phyloP scores from a whole-genome alignment of 768 basidiomycete genomes.

The Auriscalpium vulgare region DNA sequence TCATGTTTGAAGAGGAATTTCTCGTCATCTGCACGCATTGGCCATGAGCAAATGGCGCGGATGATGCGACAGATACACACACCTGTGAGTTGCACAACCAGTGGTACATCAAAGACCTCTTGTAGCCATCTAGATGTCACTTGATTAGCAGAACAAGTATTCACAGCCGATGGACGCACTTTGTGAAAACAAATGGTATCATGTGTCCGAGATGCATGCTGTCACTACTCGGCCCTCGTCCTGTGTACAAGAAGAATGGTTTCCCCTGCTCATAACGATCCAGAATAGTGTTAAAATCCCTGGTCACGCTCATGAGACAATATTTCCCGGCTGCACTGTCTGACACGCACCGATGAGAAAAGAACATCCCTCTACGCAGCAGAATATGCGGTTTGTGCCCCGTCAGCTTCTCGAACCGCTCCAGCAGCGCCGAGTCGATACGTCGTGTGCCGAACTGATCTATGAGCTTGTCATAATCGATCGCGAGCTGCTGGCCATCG shows the following conservation, averaged over 20 bases:
- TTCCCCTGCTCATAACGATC: conserved; percentile 95
- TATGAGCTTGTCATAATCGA: conserved; percentile 95
- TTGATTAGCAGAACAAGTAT: neutral
- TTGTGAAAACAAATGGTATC: conserved; percentile 96
- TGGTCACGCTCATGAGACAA: conserved; percentile 21
- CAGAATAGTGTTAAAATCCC: conserved; percentile 88
- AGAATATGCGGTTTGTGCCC: conserved; percentile 84
- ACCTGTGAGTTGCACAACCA: conserved; percentile 96
- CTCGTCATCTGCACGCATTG: conserved; percentile 74
- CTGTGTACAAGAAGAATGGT: conserved; percentile 97
- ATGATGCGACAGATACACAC: conserved; percentile 10
- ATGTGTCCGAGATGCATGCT: conserved; percentile 98
- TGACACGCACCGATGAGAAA: conserved; percentile 80
- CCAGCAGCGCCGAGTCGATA: conserved; percentile 68
- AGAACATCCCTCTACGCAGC: conserved; percentile 89
- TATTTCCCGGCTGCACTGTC: too few relatives aligned
- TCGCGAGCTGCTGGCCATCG: conserved; percentile 87
- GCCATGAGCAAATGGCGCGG: neutral
- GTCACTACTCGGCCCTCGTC: conserved; percentile 91
- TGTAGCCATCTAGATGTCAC: conserved; percentile 74
- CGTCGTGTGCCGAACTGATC: conserved; percentile 88
- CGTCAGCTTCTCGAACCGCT: conserved; percentile 86
- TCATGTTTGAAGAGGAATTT: conserved; percentile 98
- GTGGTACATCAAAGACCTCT: conserved; percentile 88
- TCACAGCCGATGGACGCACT: conserved; percentile 42